phyloP scores from a whole-genome alignment of 1,284 basidiomycete species.

The Caloboletus firmus region DNA sequence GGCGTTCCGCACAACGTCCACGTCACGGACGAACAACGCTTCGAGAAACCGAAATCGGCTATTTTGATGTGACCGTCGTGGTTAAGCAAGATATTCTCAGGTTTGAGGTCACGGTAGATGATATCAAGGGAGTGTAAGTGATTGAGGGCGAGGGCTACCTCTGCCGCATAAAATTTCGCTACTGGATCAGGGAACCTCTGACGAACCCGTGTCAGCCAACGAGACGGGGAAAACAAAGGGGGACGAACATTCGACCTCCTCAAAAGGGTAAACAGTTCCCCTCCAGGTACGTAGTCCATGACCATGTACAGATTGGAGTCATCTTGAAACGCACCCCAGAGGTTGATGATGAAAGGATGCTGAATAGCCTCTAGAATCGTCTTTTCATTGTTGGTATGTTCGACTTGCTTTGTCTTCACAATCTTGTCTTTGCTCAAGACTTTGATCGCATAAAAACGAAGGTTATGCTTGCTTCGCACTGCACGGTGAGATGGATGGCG shows the following conservation, averaged over 20 bases:
- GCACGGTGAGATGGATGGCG: neutral
- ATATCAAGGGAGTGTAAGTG: constrained; percentile 90
- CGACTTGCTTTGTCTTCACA: constrained; percentile 94
- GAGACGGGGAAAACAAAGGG: constrained; percentile 2
- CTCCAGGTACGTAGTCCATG: constrained; percentile 99
- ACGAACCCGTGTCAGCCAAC: constrained; percentile 4
- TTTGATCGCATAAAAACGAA: constrained; percentile 93
- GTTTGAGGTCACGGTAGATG: constrained; percentile 97
- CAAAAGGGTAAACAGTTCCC: constrained; percentile 91
- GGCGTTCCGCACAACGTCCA: constrained; percentile 99
- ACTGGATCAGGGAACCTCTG: constrained; percentile 98
- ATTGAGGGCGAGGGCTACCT: constrained; percentile 93
- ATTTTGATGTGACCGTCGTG: constrained; percentile 97
- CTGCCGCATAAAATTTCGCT: constrained; percentile 98
- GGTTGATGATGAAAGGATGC: constrained; percentile 96
- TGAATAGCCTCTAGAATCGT: constrained; percentile 87
- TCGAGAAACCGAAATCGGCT: constrained; percentile 98
- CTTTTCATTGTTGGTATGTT: constrained; percentile 97
- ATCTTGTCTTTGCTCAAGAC: constrained; percentile 94
- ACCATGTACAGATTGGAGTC: constrained; percentile 97
- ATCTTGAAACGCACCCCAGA: constrained; percentile 98
- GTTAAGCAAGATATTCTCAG: constrained; percentile 93
- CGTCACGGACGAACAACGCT: constrained; percentile 85
- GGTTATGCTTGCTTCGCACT: constrained; percentile 91
- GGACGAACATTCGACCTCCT: constrained; percentile 80